These are phyloP conservation scores for Francoa sonchifolia DNA, from an alignment of 441 rosid species.

Conservation along the genomic window DNA sequence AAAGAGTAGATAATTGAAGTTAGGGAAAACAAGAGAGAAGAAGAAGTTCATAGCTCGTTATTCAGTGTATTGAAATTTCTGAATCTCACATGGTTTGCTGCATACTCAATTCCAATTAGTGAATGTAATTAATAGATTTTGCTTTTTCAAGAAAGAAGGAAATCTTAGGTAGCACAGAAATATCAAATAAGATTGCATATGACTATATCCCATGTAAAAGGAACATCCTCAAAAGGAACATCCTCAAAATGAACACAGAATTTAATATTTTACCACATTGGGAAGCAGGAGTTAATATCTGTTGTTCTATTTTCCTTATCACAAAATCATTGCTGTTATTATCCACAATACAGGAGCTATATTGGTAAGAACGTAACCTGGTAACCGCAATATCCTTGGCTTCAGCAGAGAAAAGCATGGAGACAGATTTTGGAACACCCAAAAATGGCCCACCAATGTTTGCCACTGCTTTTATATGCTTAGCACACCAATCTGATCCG, in stretches of 20 bases:
- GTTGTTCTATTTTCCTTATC: background rate
- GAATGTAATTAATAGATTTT: too few species aligned
- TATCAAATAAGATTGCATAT: too few species aligned
- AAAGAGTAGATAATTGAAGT: too few species aligned
- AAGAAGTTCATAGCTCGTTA: background rate
- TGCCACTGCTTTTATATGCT: constrained; percentile 81
- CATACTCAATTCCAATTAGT: too few species aligned
- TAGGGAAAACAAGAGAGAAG: background rate
- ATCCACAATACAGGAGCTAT: background rate
- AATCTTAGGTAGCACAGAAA: too few species aligned
- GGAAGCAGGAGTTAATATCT: background rate
- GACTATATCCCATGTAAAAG: too few species aligned
- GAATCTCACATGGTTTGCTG: background rate
- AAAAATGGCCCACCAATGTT: constrained; percentile 91
- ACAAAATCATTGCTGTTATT: too few species aligned
- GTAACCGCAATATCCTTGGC: constrained; percentile 91
- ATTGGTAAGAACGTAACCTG: constrained; percentile 34
- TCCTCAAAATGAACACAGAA: background rate
- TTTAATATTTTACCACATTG: too few species aligned
- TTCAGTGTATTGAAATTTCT: too few species aligned
- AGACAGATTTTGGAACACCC: constrained; percentile 85
- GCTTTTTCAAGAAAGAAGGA: too few species aligned
- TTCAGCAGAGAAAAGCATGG: constrained; percentile 89
- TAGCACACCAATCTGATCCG: constrained; percentile 88
- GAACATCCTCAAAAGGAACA: too few species aligned